Base-by-base conservation (phyloP, 768 basidiomycete genomes). In the Pleurotus pulmonarius region DNA sequence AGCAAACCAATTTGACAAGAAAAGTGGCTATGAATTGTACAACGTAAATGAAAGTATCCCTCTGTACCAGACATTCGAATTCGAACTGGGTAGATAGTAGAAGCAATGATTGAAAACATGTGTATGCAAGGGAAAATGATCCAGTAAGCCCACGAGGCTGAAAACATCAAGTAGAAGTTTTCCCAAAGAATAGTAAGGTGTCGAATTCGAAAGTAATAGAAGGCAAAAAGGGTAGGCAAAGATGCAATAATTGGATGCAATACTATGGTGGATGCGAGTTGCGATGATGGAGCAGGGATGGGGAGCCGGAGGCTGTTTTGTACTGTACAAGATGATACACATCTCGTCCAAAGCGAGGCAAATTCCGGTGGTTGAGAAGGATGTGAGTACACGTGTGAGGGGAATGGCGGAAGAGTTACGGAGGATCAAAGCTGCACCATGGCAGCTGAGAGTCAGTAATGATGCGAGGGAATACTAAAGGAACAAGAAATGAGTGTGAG, bases 271-370 rank as follows among this genome's bases (percentile, higher is more conserved):
- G 26, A 20, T 54, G 41, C 41, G 46, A 52, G 47, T 22, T 45
- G 58, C 15, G 29, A 47, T 26, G 47, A 26, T 38, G 46, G 46
- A 15, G 51, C 15, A 24, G 57, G 51, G 43, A 38, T 48, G 43
- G 39, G 16, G 12, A 45, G 16, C 15, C 18, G 8, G 56, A 9
- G 56, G 46, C 47, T 3, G 39, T n/a, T 22, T 18, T 53, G 39
- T 53, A 40, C 29, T 34, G 51, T 53, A 53, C 51, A 53, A n/a
- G 43, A 20, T 62, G 55, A 56, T 69, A 73, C 71, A 72, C 65
- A 71, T 53, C 67, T 72, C 72, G 70, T 70, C 68, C 72, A 65
- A 34, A 69, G 70, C 72, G 70, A 73, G 70, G 68, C 64, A 54
- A 63, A 64, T 66, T 65, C 61, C 56, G 53, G 60, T 47, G 26